A percentile compares a stretch with the other conserved stretches of the same genome.
phyloP scores from a whole-genome alignment of 129 eudicot genomes.

The Daucus carota region DNA sequence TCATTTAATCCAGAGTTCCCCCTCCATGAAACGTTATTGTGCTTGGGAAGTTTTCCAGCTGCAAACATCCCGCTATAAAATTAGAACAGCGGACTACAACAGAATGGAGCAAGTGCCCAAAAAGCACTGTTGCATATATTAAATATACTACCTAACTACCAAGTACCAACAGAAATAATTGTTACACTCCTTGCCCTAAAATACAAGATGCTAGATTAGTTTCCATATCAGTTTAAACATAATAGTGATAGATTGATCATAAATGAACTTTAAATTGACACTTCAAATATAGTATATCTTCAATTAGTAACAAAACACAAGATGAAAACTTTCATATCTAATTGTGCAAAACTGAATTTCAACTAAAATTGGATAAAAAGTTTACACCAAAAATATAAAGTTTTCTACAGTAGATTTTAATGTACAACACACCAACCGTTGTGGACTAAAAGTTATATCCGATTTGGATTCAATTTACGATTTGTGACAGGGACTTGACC shows the following conservation, averaged over 20 bases:
- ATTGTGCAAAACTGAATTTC: background rate
- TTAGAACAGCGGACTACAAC: background rate
- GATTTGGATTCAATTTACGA: background rate
- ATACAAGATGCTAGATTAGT: too few species aligned
- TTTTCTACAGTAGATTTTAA: background rate
- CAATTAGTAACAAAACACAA: background rate
- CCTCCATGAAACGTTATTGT: constrained; percentile 92
- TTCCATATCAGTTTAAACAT: background rate
- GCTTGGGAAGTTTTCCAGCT: constrained; percentile 86
- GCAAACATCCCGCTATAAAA: constrained; percentile 9
- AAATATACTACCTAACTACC: too few species aligned
- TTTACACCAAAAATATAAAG: background rate
- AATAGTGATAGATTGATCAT: background rate
- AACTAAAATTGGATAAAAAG: background rate
- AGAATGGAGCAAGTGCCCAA: background rate
- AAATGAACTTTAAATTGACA: background rate
- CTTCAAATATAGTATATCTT: background rate
- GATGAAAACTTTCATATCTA: background rate
- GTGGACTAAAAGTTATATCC: background rate
- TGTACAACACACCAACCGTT: too few species aligned
- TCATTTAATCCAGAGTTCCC: constrained; percentile 74
- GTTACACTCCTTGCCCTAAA: too few species aligned
- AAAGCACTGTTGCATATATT: background rate
- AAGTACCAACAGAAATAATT: too few species aligned
- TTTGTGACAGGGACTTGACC: background rate